Evolutionary conservation across 768 basidiomycete species (phyloP), one percentile per base, ranked within the genome.

Genomic region (Calocera viscosa): DNA sequence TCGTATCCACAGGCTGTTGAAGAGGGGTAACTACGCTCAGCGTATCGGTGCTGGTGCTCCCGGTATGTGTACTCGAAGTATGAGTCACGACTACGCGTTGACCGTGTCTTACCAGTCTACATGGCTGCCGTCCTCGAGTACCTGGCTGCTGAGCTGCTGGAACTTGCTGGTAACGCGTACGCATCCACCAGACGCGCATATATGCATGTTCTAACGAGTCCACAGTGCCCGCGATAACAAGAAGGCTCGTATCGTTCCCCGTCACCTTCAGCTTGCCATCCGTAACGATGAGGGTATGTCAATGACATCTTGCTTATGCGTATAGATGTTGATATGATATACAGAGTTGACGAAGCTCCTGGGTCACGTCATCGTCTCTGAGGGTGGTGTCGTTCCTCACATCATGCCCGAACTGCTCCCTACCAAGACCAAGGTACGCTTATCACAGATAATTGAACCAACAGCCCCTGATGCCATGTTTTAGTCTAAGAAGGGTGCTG

Each of bases 201-300:
- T 75, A 76, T 75, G 72, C 75, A 33, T 63, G 14, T 14, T 60
- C 8, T 32, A n/a, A n/a, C 41, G 24, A 12, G 0, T 38, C 41
- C 89, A 89, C 72, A 89, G 90, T 17, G 90, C 90, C 47, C 88
- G 90, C 67, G 90, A 89, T 78, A 91, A 91, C 82, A 91, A 90
- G 83, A 90, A 94, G 81, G 87, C 90, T 71, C 91, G 93, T 87
- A 94, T 94, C 72, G 90, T 94, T 24, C 93, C 92, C 66, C 86
- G 93, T 73, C 93, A 94, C 78, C 77, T 94, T 63, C 93, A 94
- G 74, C 85, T 94, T 65, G 92, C 93, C 70, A 91, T 94, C 77
- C 84, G 92, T 71, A 91, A 93, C 76, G 90, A 91, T 68, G 91
- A 93, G 91, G 89, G 87, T 87, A 74, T 68, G 80, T 74, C 34